phyloP scores from a whole-genome alignment of 2,329 filamentous ascomycete species.

The Phaeomoniella chlamydospora region DNA sequence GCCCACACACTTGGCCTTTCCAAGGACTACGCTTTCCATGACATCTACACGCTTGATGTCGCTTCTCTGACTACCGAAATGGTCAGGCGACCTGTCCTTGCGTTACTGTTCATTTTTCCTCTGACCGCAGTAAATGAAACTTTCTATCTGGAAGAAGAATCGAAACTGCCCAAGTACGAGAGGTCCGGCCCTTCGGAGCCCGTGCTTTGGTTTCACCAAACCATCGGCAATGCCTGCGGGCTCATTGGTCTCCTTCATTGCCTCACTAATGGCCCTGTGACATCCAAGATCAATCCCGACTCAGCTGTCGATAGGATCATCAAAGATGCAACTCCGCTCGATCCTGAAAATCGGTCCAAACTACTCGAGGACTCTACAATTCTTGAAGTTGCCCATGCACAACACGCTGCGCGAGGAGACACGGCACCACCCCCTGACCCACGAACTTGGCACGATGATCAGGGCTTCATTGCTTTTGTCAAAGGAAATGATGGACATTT shows the following conservation, averaged over 20 bases:
- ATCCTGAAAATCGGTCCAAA: background rate
- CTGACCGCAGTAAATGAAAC: conserved; percentile 1
- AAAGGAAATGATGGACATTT: conserved; percentile 10
- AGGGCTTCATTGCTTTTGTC: conserved; percentile 19
- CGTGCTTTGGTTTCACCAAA: conserved; percentile 3
- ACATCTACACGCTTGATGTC: conserved; percentile 39
- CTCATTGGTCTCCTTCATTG: conserved; percentile 42
- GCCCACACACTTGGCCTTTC: conserved; percentile 34
- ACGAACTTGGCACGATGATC: conserved; percentile 1
- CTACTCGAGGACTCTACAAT: background rate
- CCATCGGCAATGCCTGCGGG: conserved; percentile 30
- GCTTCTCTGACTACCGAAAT: conserved; percentile 31
- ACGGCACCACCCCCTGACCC: conserved; percentile 6
- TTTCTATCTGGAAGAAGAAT: background rate
- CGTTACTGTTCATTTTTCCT: conserved; percentile 39
- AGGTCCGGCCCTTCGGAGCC: conserved; percentile 3
- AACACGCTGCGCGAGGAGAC: conserved; percentile 2
- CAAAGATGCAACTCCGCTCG: conserved; percentile 18
- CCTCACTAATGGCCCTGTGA: conserved; percentile 33
- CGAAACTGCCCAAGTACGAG: background rate
- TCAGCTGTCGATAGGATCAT: conserved; percentile 31
- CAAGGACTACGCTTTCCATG: conserved; percentile 33
- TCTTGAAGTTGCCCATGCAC: background rate
- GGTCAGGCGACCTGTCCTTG: conserved; percentile 38
- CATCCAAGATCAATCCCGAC: conserved; percentile 24